Evolutionary conservation across 116 monocot genomes (phyloP), one percentile per base, ranked within the genome.

Genomic region (Papilionanthe hybrid): DNA sequence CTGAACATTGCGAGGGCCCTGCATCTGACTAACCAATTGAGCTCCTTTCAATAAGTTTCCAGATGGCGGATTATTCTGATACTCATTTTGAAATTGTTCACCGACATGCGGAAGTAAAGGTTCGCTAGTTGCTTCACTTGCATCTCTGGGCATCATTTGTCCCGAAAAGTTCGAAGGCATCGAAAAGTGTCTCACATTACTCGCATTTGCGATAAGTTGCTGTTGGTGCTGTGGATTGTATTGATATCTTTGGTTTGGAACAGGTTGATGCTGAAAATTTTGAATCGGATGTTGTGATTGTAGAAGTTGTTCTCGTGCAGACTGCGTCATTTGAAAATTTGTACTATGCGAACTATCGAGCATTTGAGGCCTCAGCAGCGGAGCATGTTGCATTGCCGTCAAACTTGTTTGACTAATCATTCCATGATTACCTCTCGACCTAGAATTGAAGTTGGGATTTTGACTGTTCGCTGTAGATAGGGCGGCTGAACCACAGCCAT

Each of bases 271-370:
- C 67, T 79, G 79, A 73, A 81, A 79, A 55, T 81, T 79, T 45
- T 79, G 90, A 42, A 87, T 78, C 32, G 86, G 90, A 48, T 85
- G 89, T 28, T 83, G 86, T 27, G 83, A 57, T 60, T 83, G 86
- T 55, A 84, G 42, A 12, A 86, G 19, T 78, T 83, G 85, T 57
- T 90, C 88, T 17, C 30, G 86, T 45, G 65, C 44, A 42, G 86
- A 65, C 49, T 89, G 87, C 29, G 79, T 29, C 67, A 85, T 5
- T 45, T 86, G 89, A 29, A 88, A 86, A 79, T 89, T 84, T 83
- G 86, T 76, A 44, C 85, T 88, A 56, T 92, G 87, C 32, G 87
- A 84, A 53, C 78, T 78, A 84, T 94, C 91, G 77, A 73, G 42
- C 41, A 80, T 69, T 79, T 84, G 83, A 80, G 88, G 25, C 56